Base-by-base conservation (phyloP, 805 yeast genomes). In the Lipomyces chichibuensis region DNA sequence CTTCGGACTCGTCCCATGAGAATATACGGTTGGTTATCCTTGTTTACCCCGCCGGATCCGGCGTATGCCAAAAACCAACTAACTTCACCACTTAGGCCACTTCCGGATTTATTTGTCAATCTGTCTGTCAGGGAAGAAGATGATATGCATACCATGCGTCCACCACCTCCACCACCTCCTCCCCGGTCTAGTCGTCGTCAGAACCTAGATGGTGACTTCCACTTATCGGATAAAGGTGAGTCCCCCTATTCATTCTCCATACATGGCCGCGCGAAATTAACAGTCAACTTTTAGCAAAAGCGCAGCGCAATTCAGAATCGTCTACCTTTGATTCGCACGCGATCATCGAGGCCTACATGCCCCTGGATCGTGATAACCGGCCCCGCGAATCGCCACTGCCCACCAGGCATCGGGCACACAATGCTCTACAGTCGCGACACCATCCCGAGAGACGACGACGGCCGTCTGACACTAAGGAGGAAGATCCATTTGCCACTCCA, bases 111-210 rank as follows among this genome's bases (percentile, higher is more conserved):
- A 51, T 63, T 65, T 27, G 32, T 55, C 57, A 62, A 63, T 33
- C 60, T 65, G n/a, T 59, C 59, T 13, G n/a, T 65, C 62, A 60
- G 9, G 54, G 55, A 59, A 29, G 33, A 43, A 29, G 54, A 29
- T 13, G 49, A 7, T 29, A n/a, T 29, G 33, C 55, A 29, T 29
- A 13, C 55, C 32, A 23, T 57, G 51, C 65, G 58, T 3, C 27
- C 63, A 4, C 17, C 65, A 8, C 65, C 65, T 13, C 65, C 64
- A 20, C 65, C 65, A 13, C 65, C 64, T 23, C 65, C 65, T 3
- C 61, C 62, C 23, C 65, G 65, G 20, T 63, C 65, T 17, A 35
- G 25, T 14, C 43, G 65, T 4, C 56, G 63, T 8, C 37, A 27
- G 52, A 63, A 52, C n/a, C n/a, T 52, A 14, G n/a, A 52, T 29